Evolutionary conservation across 2,329 filamentous ascomycete genomes (phyloP), one percentile per base, ranked within the genome.

Genomic region (Verruconis gallopava): DNA sequence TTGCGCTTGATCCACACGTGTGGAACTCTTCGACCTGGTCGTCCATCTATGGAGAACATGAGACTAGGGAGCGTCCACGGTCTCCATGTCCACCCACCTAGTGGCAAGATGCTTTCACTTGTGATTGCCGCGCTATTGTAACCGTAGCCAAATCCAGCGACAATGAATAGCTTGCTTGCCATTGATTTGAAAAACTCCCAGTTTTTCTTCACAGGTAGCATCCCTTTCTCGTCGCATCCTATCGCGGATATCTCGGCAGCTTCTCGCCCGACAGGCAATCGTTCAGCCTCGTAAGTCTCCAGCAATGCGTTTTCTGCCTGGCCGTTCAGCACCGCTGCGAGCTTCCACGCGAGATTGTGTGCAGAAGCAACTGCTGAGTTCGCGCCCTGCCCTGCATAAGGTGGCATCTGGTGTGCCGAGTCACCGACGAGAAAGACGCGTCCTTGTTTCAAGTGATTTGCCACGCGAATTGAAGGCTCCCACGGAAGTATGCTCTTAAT

Each of bases 311-410:
- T 40, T n/a, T 41, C 32, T 2, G 59, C 58, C 11, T 47, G 37
- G 11, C 51, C 54, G 30, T 51, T 45, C 9, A 56, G 45, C 1
- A 59, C 25, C 9, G 25, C n/a, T n/a, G 67, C 62, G 3, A 75
- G 56, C 48, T 75, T 75, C 69, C 71, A 75, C 17, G 65, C 66
- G 0, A 75, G 57, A 43, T 75, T 74, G 21, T 68, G 58, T 1
- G 68, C 64, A 42, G 75, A 71, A 18, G 68, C 65, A 17, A 75
- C 62, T 0, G 71, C 70, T 0, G 68, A 68, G 50, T 75, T 75
- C 67, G 75, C 69, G 1, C 73, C 73, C 49, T 74, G 72, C 0
- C 69, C 73, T 2, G 70, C 73, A 0, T 66, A 65, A 0, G 71
- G 70, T 22, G 62, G 70, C 45, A 75, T 70, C 12, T 71, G 70